Conservation (phyloP, 1,139 yeast species). For the Saccharomyces hybrid region DNA sequence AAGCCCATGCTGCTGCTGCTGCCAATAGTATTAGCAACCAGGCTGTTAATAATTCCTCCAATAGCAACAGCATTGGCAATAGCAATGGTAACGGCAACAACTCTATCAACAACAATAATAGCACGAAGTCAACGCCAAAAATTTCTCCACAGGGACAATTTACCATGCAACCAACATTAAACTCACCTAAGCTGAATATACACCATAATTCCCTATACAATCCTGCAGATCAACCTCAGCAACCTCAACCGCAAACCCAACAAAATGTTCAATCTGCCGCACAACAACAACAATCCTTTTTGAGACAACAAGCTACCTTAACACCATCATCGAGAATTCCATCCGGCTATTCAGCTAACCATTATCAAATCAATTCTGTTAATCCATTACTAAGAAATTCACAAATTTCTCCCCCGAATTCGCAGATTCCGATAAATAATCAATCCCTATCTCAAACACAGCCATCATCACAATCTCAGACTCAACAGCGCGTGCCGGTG, state of each 20-base stretch:
- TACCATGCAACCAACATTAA: slow-evolving; percentile 8
- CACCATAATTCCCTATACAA: slow-evolving; percentile 2
- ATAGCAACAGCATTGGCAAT: slow-evolving; percentile 8
- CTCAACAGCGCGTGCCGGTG: slow-evolving; percentile 6
- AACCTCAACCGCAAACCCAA: slow-evolving; percentile 10
- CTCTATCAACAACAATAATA: not conserved
- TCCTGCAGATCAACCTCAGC: slow-evolving; percentile 4
- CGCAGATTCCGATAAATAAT: slow-evolving; percentile 15
- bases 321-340: slow-evolving; percentile 32
- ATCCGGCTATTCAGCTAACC: slow-evolving; percentile 29
- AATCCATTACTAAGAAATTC: slow-evolving; percentile 30
- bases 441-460: slow-evolving; percentile 16
- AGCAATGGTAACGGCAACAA: not conserved
- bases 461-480: slow-evolving; percentile 9
- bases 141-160: slow-evolving; percentile 8
- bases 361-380: slow-evolving; percentile 20
- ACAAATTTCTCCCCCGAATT: slow-evolving; percentile 25
- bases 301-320: slow-evolving; percentile 26
- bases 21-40: slow-evolving; percentile 1
- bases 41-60: slow-evolving; percentile 4
- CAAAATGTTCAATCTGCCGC: slow-evolving; percentile 14
- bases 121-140: slow-evolving; percentile 10
- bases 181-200: not conserved
- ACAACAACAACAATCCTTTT: slow-evolving; percentile 22
- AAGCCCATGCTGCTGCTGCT: slow-evolving; percentile 26